Percentiles rank a stretch among this genome's conserved stretches.
These are phyloP conservation scores for Diutina ranongensis DNA, from an alignment of 1,139 yeast species.

Conservation along the genomic window DNA sequence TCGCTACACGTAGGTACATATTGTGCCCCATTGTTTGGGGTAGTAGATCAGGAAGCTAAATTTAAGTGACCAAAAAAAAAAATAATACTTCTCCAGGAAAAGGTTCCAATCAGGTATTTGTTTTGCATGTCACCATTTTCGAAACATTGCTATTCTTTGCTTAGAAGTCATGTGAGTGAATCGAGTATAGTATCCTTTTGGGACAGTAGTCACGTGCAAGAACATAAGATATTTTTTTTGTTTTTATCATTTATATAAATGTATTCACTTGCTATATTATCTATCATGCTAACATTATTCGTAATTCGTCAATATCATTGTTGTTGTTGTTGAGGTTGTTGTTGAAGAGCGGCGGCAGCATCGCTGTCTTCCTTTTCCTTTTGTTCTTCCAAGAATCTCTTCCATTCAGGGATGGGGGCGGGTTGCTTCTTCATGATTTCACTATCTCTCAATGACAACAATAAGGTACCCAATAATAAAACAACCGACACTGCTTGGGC, in stretches of 20 bases:
- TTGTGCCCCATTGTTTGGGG: too few species aligned
- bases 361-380: background rate
- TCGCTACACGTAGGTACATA: too few species aligned
- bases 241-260: too few species aligned
- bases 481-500: slow-evolving; percentile 75
- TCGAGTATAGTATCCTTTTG: background rate
- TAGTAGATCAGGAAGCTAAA: background rate
- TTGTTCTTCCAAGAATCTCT: slow-evolving; percentile 13
- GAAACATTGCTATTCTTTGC: too few species aligned
- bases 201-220: background rate
- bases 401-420: slow-evolving; percentile 32
- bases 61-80: background rate
- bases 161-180: too few species aligned
- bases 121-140: background rate
- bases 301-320: too few species aligned
- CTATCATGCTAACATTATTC: background rate
- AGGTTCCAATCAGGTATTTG: background rate
- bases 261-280: background rate
- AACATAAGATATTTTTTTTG: background rate
- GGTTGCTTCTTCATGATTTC: slow-evolving; percentile 29
- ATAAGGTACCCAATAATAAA: slow-evolving; percentile 51
- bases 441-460: slow-evolving; percentile 52
- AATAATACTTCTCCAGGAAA: background rate
- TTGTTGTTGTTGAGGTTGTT: background rate
- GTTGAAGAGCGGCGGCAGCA: background rate